Base-by-base conservation (phyloP, 2,329 filamentous ascomycete species). In the Knufia fluminis region DNA sequence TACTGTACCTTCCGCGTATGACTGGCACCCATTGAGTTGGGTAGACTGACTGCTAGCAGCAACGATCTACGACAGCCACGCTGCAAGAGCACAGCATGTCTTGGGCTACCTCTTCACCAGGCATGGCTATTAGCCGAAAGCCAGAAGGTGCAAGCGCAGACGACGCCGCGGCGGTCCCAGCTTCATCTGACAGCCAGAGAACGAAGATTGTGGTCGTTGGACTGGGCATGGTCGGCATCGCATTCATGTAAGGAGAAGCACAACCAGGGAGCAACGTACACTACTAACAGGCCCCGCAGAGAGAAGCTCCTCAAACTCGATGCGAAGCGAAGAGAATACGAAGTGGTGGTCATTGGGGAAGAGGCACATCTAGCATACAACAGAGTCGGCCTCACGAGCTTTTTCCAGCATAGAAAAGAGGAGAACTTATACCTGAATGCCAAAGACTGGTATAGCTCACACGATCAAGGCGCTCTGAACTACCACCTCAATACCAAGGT, bases 241-340 rank as follows among this genome's bases (percentile, higher is more conserved):
- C 85, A 36, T 91, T 94, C 64, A 87, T 94, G 85, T 91, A 69
- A 74, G 83, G 73, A n/a, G 6, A 20, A 26, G 9, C 40, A 28
- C 16, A 12, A 3, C 36, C 19, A 3, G 16, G 45, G 23, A 40
- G 43, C 10, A 26, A 17, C 35, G 36, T 26, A 4, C n/a, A 12
- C 9, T 31, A 14, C 40, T 35, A 17, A 39, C 26, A 12, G 10
- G 4, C 4, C 12, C 12, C 58, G 55, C 59, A 94, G 88, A 60
- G 89, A 95, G 67, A 95, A 95, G 67, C 68, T 95, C 8, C 74
- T 94, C 61, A 94, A 94, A 60, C 79, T 89, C 46, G 89, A 94
- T 64, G 78, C 81, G 1, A 82, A 85, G 60, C 69, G 79, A 54
- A 74, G 82, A 59, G 82, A 89, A 64, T 94, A 89, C 63, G 80